A percentile compares a stretch with the other conserved stretches of the same genome.
Evolutionary conservation across 225 moss, liverwort and hornwort species (phyloP).

Genomic region (Polytrichum commune): DNA sequence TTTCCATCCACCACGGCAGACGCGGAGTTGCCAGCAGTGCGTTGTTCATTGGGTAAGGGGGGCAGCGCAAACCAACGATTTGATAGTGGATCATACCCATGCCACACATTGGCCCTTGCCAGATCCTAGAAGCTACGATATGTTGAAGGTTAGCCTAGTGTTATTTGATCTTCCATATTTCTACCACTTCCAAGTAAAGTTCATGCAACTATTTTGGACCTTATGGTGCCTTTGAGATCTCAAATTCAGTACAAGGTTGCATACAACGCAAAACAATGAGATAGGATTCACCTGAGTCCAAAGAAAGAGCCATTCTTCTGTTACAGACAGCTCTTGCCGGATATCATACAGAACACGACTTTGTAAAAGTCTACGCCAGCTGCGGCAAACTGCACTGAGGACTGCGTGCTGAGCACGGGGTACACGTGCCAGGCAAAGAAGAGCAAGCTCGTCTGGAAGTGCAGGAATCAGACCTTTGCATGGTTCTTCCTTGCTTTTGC

Average conservation of each 20-base stretch:
- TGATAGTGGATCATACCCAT: slow-evolving; percentile 88
- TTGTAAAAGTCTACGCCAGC: slow-evolving; percentile 77
- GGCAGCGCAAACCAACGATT: slow-evolving; percentile 95
- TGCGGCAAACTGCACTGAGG: slow-evolving; percentile 74
- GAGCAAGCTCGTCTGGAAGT: slow-evolving; percentile 78
- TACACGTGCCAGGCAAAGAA: slow-evolving; percentile 79
- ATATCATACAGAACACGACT: slow-evolving; percentile 75
- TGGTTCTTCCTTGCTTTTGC: slow-evolving; percentile 42
- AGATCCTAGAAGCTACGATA: slow-evolving; percentile 38
- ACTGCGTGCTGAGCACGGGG: slow-evolving; percentile 76
- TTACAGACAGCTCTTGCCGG: slow-evolving; percentile 72
- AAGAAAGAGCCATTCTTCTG: slow-evolving; percentile 91
- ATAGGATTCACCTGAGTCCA: slow-evolving; percentile 71
- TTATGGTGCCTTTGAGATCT: too few species aligned
- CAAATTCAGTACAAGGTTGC: too few species aligned
- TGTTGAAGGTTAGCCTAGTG: too few species aligned
- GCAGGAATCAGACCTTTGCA: slow-evolving; percentile 62
- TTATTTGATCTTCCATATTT: too few species aligned
- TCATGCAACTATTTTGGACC: too few species aligned
- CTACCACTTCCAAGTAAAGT: too few species aligned
- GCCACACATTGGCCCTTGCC: slow-evolving; percentile 91
- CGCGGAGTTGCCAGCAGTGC: slow-evolving; percentile 84
- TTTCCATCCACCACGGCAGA: slow-evolving; percentile 97
- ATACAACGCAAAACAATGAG: neutral
- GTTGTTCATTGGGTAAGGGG: slow-evolving; percentile 78